Evolutionary conservation across 176 grass and related monocot genomes (phyloP), one percentile per base, ranked within the genome.

Genomic region (bread wheat (Triticum aestivum)): DNA sequence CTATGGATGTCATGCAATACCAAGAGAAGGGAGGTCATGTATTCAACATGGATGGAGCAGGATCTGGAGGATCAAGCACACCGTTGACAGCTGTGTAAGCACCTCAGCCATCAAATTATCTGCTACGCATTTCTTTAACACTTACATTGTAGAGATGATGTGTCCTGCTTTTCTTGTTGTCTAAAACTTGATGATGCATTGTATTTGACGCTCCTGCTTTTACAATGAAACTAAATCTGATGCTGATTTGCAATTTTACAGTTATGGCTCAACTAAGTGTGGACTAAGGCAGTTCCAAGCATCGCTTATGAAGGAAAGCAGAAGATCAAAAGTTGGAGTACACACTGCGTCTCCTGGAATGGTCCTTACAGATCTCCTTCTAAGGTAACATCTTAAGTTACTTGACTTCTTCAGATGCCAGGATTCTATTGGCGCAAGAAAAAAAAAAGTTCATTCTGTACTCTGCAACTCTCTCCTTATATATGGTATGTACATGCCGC

Each of bases 231-330:
- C 69, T 73, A 75, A 83, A 80, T 63, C 83, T 68, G 62, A 74
- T 52, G 20, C 61, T 64, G 21, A 58, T 79, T 61, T 74, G 17
- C 49, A 79, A 79, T 42, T 78, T 82, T 94, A 74, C 67, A 99
- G 97, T 26, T 99, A 99, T 91, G 97, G 97, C 61, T 96, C 97
- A 75, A 99, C 97, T 70, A 99, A 99, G 83, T 99, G 97, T 87
- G 97, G 97, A 24, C 90, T 99, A 44, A 91, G 68, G 82, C 97
- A 99, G 81, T 93, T 99, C 45, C 92, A 99, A 88, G 47, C 89
- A 73, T 99, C 97, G 73, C 97, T 99, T 87, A 69, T 96, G 74
- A 96, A 92, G 73, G 97, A 99, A 84, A 95, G 89, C 78, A 99
- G 81, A 86, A 88, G 87, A 91, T 96, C 94, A 54, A 97, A 93